These are phyloP conservation scores for Backusella tuberculispora DNA, from an alignment of 192 early-diverging fungal genomes.

Conservation along the genomic window DNA sequence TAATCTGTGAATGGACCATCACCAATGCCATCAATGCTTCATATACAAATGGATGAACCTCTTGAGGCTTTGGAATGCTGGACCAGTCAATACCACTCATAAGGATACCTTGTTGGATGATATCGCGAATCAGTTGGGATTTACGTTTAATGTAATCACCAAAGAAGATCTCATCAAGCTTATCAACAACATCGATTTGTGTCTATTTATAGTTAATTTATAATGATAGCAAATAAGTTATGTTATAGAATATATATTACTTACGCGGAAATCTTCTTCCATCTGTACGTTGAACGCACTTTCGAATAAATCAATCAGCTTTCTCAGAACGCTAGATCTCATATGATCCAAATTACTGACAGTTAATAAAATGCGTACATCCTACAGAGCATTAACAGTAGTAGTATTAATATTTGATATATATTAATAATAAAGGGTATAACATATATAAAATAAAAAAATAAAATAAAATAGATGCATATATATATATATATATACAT, in stretches of 20 bases:
- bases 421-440: constrained; percentile 18
- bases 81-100: constrained; percentile 90
- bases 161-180: constrained; percentile 85
- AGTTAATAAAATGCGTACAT: constrained; percentile 76
- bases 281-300: constrained; percentile 64
- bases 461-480: no score
- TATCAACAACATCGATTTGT: constrained; percentile 71
- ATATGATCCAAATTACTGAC: constrained; percentile 85
- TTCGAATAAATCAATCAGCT: constrained; percentile 74
- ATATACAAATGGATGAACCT: constrained; percentile 87
- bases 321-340: constrained; percentile 71
- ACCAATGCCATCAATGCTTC: constrained; percentile 87
- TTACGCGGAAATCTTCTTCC: constrained; percentile 62
- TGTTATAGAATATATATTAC: background rate
- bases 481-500: constrained; percentile 4
- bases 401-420: no score
- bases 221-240: background rate
- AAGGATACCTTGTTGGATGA: constrained; percentile 83
- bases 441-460: background rate
- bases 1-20: constrained; percentile 88
- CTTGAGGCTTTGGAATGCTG: constrained; percentile 70
- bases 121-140: constrained; percentile 61
- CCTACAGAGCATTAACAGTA: constrained; percentile 43
- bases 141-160: constrained; percentile 86
- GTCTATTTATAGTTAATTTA: constrained; percentile 42